These are phyloP conservation scores for Fusarium sp. DNA, from an alignment of 2,329 filamentous ascomycete species.

Conservation along the genomic window DNA sequence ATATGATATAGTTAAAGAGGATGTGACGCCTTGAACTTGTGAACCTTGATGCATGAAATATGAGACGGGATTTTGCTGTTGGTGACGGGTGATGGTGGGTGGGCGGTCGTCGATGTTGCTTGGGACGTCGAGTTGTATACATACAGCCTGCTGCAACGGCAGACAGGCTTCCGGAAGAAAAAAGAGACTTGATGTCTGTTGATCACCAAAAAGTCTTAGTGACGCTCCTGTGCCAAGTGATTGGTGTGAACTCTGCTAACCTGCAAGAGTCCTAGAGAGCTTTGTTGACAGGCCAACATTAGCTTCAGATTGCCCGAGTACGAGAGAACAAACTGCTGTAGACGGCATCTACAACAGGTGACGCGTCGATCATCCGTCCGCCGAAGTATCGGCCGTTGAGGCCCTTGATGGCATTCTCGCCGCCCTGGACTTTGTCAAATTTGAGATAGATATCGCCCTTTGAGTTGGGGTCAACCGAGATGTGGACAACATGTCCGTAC, in stretches of 20 bases:
- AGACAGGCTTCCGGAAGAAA: slow-evolving; percentile 24
- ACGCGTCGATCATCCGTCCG: slow-evolving; percentile 90
- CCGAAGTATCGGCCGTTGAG: slow-evolving; percentile 97
- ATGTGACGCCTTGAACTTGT: slow-evolving; percentile 28
- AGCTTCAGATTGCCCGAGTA: slow-evolving; percentile 82
- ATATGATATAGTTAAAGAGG: slow-evolving; percentile 38
- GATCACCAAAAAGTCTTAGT: slow-evolving; percentile 45
- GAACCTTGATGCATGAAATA: slow-evolving; percentile 36
- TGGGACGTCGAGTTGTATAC: background rate
- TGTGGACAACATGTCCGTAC: slow-evolving; percentile 98
- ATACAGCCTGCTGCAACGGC: slow-evolving; percentile 11
- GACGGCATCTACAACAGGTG: slow-evolving; percentile 97
- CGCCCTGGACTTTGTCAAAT: slow-evolving; percentile 94
- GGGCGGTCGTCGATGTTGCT: slow-evolving; percentile 21
- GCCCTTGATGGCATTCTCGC: slow-evolving; percentile 97
- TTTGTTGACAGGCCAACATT: slow-evolving; percentile 61
- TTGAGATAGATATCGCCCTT: slow-evolving; percentile 98
- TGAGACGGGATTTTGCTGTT: slow-evolving; percentile 23
- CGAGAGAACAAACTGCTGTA: slow-evolving; percentile 97
- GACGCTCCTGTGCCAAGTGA: slow-evolving; percentile 35
- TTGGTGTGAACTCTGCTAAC: slow-evolving; percentile 49
- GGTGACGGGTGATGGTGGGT: background rate
- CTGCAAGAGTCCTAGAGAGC: slow-evolving; percentile 62
- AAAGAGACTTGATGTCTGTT: slow-evolving; percentile 46
- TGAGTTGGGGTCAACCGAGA: slow-evolving; percentile 92